Conservation (phyloP, 768 basidiomycete genomes). For the Lyophyllum decastes region DNA sequence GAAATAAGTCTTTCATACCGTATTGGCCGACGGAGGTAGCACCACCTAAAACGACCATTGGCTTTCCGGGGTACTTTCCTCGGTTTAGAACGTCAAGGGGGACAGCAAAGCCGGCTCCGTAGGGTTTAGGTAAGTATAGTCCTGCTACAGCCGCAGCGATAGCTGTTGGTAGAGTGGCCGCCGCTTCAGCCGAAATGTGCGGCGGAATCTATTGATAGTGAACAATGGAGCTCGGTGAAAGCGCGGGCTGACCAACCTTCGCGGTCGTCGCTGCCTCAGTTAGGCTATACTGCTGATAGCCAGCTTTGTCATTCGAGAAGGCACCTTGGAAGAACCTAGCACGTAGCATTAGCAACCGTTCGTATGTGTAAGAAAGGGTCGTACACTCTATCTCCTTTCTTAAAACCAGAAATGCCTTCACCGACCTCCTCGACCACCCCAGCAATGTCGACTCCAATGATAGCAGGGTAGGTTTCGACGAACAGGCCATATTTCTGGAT, state of each 20-base stretch:
- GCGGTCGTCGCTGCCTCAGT: slow-evolving; percentile 19
- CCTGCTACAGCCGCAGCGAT: slow-evolving; percentile 29
- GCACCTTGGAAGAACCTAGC: slow-evolving; percentile 11
- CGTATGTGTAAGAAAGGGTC: slow-evolving; percentile 9
- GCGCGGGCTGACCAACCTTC: slow-evolving; percentile 21
- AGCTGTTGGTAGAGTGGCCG: slow-evolving; percentile 34
- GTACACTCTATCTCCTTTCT: slow-evolving; percentile 57
- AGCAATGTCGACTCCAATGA: slow-evolving; percentile 50
- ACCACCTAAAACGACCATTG: slow-evolving; percentile 38
- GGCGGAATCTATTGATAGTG: slow-evolving; percentile 27
- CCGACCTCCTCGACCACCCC: slow-evolving; percentile 55
- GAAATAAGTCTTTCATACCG: slow-evolving; percentile 19
- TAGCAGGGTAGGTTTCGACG: slow-evolving; percentile 43
- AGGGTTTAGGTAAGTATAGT: slow-evolving; percentile 28
- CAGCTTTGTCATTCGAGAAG: slow-evolving; percentile 8
- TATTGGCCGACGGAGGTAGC: slow-evolving; percentile 37
- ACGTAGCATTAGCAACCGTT: background rate
- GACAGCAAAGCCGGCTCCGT: slow-evolving; percentile 26
- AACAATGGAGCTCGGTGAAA: slow-evolving; percentile 22
- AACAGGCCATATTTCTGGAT: slow-evolving; percentile 42
- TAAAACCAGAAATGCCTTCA: slow-evolving; percentile 48
- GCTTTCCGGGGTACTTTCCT: slow-evolving; percentile 28
- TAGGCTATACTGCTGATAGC: slow-evolving; percentile 29
- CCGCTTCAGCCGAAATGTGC: slow-evolving; percentile 33
- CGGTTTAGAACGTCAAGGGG: slow-evolving; percentile 34